A percentile compares a stretch with the other conserved stretches of the same genome.
These are phyloP conservation scores for Exidia glandulosa DNA, from an alignment of 768 basidiomycete species.

Conservation along the genomic window DNA sequence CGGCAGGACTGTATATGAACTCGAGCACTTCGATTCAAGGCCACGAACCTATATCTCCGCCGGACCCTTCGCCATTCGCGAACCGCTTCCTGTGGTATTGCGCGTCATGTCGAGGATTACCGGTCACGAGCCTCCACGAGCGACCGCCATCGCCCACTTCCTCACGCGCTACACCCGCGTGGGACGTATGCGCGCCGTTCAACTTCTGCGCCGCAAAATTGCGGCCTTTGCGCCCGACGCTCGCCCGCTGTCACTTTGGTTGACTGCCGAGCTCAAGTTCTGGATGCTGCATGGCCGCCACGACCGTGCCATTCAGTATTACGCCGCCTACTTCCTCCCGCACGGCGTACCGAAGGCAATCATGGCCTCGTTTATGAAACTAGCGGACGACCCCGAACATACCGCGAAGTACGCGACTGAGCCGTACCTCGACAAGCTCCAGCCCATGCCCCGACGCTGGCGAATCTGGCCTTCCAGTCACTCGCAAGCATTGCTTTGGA, in stretches of 20 bases:
- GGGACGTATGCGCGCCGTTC: neutral
- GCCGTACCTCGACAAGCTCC: neutral
- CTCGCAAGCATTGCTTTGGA: neutral
- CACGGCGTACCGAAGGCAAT: neutral
- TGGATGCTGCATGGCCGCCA: neutral
- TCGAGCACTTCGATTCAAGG: neutral
- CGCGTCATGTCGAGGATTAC: neutral
- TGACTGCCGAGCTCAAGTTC: neutral
- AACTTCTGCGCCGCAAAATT: neutral
- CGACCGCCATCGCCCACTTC: neutral
- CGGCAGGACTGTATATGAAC: neutral
- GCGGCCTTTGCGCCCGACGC: neutral
- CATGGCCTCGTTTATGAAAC: neutral
- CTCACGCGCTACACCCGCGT: neutral
- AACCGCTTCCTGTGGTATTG: neutral
- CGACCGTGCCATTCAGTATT: neutral
- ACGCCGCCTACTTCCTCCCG: neutral
- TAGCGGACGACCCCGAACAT: neutral
- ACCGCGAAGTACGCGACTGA: neutral
- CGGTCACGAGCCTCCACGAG: neutral
- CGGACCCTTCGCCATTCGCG: neutral
- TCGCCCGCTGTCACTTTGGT: neutral
- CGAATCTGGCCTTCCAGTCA: neutral
- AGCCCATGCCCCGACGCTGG: neutral
- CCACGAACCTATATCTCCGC: neutral